These are phyloP conservation scores for Protomyces macrosporus DNA, from an alignment of 1,139 yeast species.

Conservation along the genomic window DNA sequence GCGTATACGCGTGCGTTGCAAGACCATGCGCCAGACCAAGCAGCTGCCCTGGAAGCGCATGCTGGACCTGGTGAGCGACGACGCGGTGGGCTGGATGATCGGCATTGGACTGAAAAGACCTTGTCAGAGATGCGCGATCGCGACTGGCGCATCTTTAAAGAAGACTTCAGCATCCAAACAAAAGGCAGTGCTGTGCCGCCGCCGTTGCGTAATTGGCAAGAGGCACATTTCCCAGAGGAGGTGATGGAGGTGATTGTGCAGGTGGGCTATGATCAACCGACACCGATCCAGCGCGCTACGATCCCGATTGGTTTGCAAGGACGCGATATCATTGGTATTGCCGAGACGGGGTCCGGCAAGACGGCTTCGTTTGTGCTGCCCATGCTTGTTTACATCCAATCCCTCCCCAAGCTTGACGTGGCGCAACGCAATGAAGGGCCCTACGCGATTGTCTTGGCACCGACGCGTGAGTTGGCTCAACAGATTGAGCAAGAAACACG, in stretches of 20 bases:
- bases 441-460: conserved; percentile 67
- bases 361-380: conserved; percentile 82
- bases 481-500: conserved; percentile 68
- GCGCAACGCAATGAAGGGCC: conserved; percentile 54
- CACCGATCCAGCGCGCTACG: conserved; percentile 86
- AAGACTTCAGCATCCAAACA: conserved; percentile 64
- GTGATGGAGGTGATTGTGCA: conserved; percentile 43
- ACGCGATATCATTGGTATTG: conserved; percentile 78
- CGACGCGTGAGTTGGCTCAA: conserved; percentile 88
- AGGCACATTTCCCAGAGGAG: conserved; percentile 48
- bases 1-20: conserved; percentile 9
- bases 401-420: conserved; percentile 44
- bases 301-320: conserved; percentile 63
- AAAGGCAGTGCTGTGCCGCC: conserved; percentile 48
- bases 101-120: conserved; percentile 69
- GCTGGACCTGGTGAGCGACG: conserved; percentile 7
- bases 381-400: conserved; percentile 53
- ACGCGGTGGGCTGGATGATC: conserved; percentile 36
- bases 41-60: conserved; percentile 7
- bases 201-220: conserved; percentile 74
- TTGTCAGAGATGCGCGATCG: conserved; percentile 62
- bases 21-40: conserved; percentile 8
- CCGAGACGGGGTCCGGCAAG: conserved; percentile 95
- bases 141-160: conserved; percentile 86
- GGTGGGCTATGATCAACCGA: conserved; percentile 58